Percentiles rank a stretch among this genome's conserved stretches.
Conservation (phyloP, 2,329 filamentous ascomycete genomes). For the Ophiobolus disseminans region DNA sequence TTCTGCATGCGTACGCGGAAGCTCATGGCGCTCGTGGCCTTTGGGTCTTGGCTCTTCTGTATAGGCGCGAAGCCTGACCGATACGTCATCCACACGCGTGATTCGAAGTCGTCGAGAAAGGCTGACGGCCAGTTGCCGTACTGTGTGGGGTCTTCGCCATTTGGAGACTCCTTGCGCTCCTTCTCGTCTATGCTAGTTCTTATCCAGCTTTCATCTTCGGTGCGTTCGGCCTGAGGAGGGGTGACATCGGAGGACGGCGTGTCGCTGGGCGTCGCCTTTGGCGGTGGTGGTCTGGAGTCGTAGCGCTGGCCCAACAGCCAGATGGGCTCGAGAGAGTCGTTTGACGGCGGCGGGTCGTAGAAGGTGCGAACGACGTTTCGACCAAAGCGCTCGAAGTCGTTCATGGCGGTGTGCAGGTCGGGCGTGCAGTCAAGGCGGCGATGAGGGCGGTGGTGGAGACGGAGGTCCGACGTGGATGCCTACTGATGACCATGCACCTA, state of each 20-base stretch:
- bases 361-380: constrained; percentile 88
- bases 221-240: constrained; percentile 34
- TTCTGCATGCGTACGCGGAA: constrained; percentile 84
- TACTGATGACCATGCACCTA: constrained; percentile 20
- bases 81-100: constrained; percentile 95
- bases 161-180: constrained; percentile 64
- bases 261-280: constrained; percentile 27
- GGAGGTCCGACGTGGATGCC: constrained; percentile 23
- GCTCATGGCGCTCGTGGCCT: constrained; percentile 74
- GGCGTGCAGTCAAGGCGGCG: too few relatives aligned
- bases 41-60: constrained; percentile 76
- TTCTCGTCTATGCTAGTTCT: constrained; percentile 72
- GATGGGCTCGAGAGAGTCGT: constrained; percentile 75
- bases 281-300: constrained; percentile 42
- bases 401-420: constrained; percentile 54
- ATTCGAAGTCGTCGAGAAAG: constrained; percentile 93
- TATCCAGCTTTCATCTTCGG: constrained; percentile 63
- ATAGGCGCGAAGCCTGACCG: constrained; percentile 86
- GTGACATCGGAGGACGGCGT: constrained; percentile 26
- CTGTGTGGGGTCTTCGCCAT: constrained; percentile 44
- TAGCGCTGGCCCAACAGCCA: constrained; percentile 81
- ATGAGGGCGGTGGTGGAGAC: constrained; percentile 12
- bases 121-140: constrained; percentile 76
- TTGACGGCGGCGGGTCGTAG: constrained; percentile 88
- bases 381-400: constrained; percentile 74